Evolutionary conservation across 345 rosid genomes (phyloP).

Genomic region (Salix dunnii): DNA sequence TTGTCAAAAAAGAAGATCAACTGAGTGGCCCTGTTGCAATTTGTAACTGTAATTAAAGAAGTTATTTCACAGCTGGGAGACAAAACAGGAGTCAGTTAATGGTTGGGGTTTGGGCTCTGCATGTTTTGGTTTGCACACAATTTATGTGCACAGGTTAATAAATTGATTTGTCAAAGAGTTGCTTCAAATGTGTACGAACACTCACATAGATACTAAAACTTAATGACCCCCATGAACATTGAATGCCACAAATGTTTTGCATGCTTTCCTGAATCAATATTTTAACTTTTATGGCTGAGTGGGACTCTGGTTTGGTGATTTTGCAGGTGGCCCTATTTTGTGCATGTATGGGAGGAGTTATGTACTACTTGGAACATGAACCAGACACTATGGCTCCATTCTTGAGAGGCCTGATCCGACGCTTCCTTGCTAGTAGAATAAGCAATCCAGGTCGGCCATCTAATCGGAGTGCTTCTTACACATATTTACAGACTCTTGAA

Average conservation of each 20-base stretch:
- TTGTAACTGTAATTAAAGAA: background rate
- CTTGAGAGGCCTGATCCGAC: conserved; percentile 81
- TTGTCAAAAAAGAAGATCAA: background rate
- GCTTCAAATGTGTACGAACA: background rate
- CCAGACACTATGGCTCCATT: conserved; percentile 97
- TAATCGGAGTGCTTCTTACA: conserved; percentile 57
- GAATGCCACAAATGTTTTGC: background rate
- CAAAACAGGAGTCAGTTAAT: background rate
- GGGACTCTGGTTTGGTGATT: background rate
- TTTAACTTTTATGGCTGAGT: background rate
- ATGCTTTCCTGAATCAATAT: background rate
- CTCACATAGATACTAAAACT: background rate
- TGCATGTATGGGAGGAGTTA: conserved; percentile 98
- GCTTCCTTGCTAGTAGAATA: conserved; percentile 92
- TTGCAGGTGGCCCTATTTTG: conserved; percentile 88
- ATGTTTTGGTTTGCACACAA: background rate
- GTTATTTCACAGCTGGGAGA: background rate
- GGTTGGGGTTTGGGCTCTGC: background rate
- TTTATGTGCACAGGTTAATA: background rate
- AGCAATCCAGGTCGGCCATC: conserved; percentile 66
- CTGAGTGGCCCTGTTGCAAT: background rate
- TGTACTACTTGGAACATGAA: conserved; percentile 92
- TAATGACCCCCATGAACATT: background rate
- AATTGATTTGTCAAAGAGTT: background rate
- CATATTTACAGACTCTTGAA: conserved; percentile 64